Percentiles rank a stretch among this genome's conserved stretches.
Conservation (phyloP, 768 basidiomycete genomes). For the Lactifluus subvellereus region DNA sequence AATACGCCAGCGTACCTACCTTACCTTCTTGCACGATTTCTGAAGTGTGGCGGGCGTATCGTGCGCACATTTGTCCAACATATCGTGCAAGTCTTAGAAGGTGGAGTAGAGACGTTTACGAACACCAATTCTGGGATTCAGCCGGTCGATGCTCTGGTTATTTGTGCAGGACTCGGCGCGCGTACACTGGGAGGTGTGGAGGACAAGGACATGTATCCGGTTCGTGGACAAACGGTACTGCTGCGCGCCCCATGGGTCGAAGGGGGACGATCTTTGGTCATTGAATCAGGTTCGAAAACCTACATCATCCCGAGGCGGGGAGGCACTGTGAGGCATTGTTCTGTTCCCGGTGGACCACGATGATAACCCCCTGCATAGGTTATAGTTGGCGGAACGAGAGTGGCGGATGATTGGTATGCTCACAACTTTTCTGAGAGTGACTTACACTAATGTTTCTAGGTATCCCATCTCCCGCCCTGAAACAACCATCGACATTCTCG, state of each 20-base stretch:
- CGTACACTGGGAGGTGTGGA: conserved; percentile 47
- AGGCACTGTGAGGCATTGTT: conserved; percentile 39
- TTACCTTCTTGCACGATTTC: conserved; percentile 57
- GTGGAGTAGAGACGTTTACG: conserved; percentile 35
- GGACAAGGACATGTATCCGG: conserved; percentile 42
- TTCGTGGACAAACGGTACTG: conserved; percentile 43
- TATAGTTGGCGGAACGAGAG: conserved; percentile 57
- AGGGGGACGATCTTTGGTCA: conserved; percentile 44
- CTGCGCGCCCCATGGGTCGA: conserved; percentile 46
- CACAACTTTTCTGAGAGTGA: not conserved
- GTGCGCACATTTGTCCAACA: conserved; percentile 60
- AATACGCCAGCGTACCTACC: conserved; percentile 57
- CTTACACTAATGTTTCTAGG: conserved; percentile 34
- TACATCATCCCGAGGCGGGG: conserved; percentile 61
- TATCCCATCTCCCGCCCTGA: conserved; percentile 59
- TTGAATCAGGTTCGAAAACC: conserved; percentile 41
- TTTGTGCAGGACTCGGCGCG: conserved; percentile 65
- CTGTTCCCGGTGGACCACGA: not conserved
- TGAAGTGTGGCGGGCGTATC: conserved; percentile 53
- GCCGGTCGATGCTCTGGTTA: conserved; percentile 49
- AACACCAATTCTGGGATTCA: conserved; percentile 11
- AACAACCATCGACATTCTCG: conserved; percentile 54
- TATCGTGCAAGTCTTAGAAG: conserved; percentile 62
- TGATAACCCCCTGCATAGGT: conserved; percentile 31
- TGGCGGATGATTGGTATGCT: conserved; percentile 53